These are phyloP conservation scores for Beauveria sp. DNA, from an alignment of 2,329 filamentous ascomycete species.

Conservation along the genomic window DNA sequence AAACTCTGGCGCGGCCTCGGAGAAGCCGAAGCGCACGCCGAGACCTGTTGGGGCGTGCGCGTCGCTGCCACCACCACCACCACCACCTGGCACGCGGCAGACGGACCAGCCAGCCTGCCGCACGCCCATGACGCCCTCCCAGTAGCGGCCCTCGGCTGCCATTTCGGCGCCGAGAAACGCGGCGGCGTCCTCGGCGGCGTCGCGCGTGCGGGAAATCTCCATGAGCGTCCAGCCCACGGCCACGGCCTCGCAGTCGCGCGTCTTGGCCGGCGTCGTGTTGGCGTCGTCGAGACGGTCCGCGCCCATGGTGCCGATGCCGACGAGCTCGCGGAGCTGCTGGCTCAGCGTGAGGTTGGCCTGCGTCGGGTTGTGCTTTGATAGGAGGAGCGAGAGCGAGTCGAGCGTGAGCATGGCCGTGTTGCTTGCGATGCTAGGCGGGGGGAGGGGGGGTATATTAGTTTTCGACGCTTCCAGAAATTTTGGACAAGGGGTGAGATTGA, in stretches of 20 bases:
- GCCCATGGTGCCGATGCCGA: conserved; percentile 68
- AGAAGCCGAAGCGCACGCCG: conserved; percentile 83
- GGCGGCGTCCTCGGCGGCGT: conserved; percentile 65
- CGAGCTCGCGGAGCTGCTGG: conserved; percentile 57
- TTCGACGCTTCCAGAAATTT: no score
- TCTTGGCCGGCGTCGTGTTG: conserved; percentile 46
- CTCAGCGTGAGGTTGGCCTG: conserved; percentile 66
- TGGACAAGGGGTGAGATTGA: no score
- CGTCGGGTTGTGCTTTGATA: conserved; percentile 72
- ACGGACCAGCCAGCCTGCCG: conserved; percentile 82
- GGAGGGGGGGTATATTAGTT: not conserved
- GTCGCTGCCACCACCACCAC: conserved; percentile 28
- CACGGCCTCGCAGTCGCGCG: conserved; percentile 48
- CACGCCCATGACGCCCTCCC: conserved; percentile 76
- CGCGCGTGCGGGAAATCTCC: conserved; percentile 66
- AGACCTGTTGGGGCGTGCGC: conserved; percentile 38
- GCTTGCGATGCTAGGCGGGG: conserved; percentile 23
- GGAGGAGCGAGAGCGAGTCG: conserved; percentile 74
- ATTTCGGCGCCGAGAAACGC: conserved; percentile 70
- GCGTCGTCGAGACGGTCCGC: conserved; percentile 57
- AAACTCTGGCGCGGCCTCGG: conserved; percentile 59
- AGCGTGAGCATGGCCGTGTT: conserved; percentile 62
- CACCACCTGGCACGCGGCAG: conserved; percentile 60
- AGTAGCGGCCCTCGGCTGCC: conserved; percentile 74
- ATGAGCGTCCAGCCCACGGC: conserved; percentile 70